Evolutionary conservation across 2,329 filamentous ascomycete genomes (phyloP).

Genomic region (Aureobasidium sp.): DNA sequence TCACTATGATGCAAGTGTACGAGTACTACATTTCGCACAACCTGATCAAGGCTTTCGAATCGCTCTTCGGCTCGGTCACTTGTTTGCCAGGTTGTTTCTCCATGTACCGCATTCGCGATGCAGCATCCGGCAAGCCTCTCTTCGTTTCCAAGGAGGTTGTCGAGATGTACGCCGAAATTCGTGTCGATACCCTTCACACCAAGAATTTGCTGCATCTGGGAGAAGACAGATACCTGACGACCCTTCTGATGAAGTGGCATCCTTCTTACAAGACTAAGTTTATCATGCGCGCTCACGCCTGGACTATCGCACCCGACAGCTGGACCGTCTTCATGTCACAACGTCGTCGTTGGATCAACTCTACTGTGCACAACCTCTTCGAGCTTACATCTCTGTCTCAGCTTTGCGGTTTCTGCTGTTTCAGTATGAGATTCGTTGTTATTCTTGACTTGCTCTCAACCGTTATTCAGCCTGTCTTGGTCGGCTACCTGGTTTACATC

Average conservation of each 20-base stretch:
- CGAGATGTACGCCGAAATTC: slow-evolving; percentile 79
- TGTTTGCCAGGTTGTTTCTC: slow-evolving; percentile 98
- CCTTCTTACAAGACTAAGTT: slow-evolving; percentile 98
- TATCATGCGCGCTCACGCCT: slow-evolving; percentile 82
- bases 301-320: slow-evolving; percentile 93
- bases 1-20: slow-evolving; percentile 99
- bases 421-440: slow-evolving; percentile 97
- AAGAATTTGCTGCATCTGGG: slow-evolving; percentile 96
- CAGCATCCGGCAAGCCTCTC: slow-evolving; percentile 88
- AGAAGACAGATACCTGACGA: slow-evolving; percentile 96
- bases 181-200: slow-evolving; percentile 96
- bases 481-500: slow-evolving; percentile 84
- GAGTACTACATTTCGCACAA: slow-evolving; percentile 99
- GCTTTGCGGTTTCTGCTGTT: slow-evolving; percentile 99
- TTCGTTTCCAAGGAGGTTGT: slow-evolving; percentile 93
- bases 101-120: slow-evolving; percentile 95
- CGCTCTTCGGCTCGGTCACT: slow-evolving; percentile 91
- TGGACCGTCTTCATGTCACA: slow-evolving; percentile 95
- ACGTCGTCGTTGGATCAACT: slow-evolving; percentile 99
- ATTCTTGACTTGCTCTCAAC: slow-evolving; percentile 91
- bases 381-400: slow-evolving; percentile 90
- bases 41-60: slow-evolving; percentile 92
- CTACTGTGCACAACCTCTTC: slow-evolving; percentile 93
- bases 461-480: slow-evolving; percentile 80
- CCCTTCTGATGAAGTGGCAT: slow-evolving; percentile 85